A percentile compares a stretch with the other conserved stretches of the same genome.
Evolutionary conservation across 139 green algal genomes (phyloP).

Genomic region (Asterochloris sp.): DNA sequence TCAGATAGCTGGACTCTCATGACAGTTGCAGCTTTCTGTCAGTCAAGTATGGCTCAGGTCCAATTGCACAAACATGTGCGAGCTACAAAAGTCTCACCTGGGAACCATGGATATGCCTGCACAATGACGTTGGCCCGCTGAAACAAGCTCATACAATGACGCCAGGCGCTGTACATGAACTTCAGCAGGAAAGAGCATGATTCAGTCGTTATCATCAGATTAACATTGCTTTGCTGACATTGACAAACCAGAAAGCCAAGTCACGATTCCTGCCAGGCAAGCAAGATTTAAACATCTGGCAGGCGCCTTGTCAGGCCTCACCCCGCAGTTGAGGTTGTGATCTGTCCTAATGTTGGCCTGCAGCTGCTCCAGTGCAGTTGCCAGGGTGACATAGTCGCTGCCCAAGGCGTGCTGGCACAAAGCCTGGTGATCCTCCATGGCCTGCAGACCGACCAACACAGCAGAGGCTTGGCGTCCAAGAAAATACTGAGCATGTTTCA

Average conservation of each 20-base stretch:
- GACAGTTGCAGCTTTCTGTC: too few species aligned
- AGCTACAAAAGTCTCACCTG: background rate
- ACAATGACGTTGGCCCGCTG: slow-evolving; percentile 17
- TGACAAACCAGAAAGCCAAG: background rate
- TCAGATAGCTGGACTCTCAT: too few species aligned
- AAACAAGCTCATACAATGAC: slow-evolving; percentile 9
- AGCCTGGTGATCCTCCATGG: too few species aligned
- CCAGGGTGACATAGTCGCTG: slow-evolving; percentile 8
- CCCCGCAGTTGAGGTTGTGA: slow-evolving; percentile 5
- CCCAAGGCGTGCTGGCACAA: slow-evolving; percentile 5
- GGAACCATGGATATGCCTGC: slow-evolving; percentile 12
- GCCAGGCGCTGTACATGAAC: background rate
- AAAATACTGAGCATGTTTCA: too few species aligned
- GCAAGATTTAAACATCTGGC: background rate
- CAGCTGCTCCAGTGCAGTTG: slow-evolving; percentile 2
- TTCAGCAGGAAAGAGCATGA: background rate
- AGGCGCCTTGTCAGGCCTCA: background rate
- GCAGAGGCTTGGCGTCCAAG: too few species aligned
- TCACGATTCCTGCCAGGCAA: background rate
- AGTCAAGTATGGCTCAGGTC: too few species aligned
- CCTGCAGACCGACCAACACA: too few species aligned
- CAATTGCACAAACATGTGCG: too few species aligned
- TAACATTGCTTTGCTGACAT: too few species aligned
- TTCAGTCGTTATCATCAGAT: background rate
- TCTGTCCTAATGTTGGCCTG: slow-evolving; percentile 12